These are phyloP conservation scores for Clitocybe nebularis DNA, from an alignment of 1,284 basidiomycete genomes.

Conservation along the genomic window DNA sequence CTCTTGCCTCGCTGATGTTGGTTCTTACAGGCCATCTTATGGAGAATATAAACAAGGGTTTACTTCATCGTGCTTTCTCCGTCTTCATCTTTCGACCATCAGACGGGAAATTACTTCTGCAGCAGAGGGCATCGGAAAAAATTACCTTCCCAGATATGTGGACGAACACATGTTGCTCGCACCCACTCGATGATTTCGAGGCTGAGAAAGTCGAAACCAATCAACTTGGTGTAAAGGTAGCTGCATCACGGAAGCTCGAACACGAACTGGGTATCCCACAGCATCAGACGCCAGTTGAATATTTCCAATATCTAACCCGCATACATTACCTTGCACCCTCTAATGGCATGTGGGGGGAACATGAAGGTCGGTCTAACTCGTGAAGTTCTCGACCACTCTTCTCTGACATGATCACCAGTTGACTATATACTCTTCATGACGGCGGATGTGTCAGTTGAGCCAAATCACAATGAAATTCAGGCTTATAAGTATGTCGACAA, in stretches of 20 bases:
- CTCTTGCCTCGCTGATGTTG: conserved; percentile 7
- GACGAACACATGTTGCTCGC: conserved; percentile 99
- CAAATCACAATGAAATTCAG: conserved; percentile 91
- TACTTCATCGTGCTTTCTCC: conserved; percentile 97
- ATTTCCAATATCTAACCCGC: conserved; percentile 93
- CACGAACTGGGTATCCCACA: conserved; percentile 95
- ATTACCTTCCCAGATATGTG: conserved; percentile 99
- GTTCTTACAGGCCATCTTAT: conserved; percentile 77
- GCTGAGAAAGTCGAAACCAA: conserved; percentile 75
- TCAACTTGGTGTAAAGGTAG: conserved; percentile 84
- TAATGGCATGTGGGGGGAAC: conserved; percentile 94
- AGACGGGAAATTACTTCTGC: conserved; percentile 93
- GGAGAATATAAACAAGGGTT: conserved; percentile 93
- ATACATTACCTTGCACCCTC: conserved; percentile 98
- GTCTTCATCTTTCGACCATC: conserved; percentile 95
- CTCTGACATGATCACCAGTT: conserved; percentile 46
- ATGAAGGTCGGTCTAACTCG: conserved; percentile 73
- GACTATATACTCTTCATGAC: conserved; percentile 98
- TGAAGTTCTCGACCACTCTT: neutral
- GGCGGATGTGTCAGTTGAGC: conserved; percentile 78
- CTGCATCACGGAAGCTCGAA: conserved; percentile 92
- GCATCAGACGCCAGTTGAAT: conserved; percentile 73
- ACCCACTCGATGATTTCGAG: conserved; percentile 91
- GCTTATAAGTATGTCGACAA: conserved; percentile 92
- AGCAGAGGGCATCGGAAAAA: conserved; percentile 94